Evolutionary conservation across 306 rosid species (phyloP), one percentile per base, ranked within the genome.

Genomic region (Acacia melanoxylon): DNA sequence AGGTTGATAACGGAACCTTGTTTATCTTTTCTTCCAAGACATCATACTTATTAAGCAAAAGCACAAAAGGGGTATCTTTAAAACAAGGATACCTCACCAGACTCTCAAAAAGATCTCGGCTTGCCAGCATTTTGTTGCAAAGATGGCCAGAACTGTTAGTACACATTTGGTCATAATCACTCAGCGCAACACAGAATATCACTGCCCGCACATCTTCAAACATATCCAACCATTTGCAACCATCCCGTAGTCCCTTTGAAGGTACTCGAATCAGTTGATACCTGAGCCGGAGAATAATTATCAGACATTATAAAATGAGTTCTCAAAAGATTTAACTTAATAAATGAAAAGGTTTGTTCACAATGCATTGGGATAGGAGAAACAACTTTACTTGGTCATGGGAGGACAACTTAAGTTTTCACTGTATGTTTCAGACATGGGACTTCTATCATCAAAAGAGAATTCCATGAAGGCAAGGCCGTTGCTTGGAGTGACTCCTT

Each of bases 181-280:
- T 91, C 86, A 94, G 83, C 48, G 97, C 85, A 77, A 89, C 97
- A 82, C 98, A 94, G 82, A 94, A 92, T 78, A 94, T 75, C 79
- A 92, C 90, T 49, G 87, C 86, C 85, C 94, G 88, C 85, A 89
- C 94, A 72, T 92, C 98, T 89, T 92, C 98, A 54, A 94, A 94
- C 98, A 94, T 94, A 86, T 89, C 90, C 77, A 94, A 81, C 98
- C 98, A 94, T 86, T 94, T 94, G 88, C 95, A 91, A 80, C 95
- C 95, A 29, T 94, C 97, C 59, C 71, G 89, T 77, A 91, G 86
- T 72, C 98, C 98, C 86, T 91, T 91, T 5, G 94, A 89, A 85
- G 89, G 91, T 62, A 94, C 87, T 77, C 87, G 91, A 86, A 94
- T 89, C 29, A 94, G 87, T 88, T 92, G 97, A 85, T 88, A 94